Base-by-base conservation (phyloP, 2,329 filamentous ascomycete species). In the Aspergillus ibericus region DNA sequence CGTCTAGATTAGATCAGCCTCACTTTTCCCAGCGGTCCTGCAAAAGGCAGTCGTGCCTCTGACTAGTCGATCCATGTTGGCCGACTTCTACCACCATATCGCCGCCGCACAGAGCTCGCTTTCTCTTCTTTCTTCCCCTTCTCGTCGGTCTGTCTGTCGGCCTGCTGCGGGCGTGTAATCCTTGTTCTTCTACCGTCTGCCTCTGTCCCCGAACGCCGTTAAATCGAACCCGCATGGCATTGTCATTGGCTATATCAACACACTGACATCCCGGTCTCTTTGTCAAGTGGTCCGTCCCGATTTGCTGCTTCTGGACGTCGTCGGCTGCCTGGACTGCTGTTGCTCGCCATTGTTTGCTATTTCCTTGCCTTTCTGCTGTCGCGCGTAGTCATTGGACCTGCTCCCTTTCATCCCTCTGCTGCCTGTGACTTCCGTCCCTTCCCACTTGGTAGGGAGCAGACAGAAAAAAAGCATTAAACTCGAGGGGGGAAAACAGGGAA, bases 31-130 rank as follows among this genome's bases (percentile, higher is more conserved):
- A 32, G 36, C 40, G 51, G 36, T 25, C 51, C 51, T 53, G 51
- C 51, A 53, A 53, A 53, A 53, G 51, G 51, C 51, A 32, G 36
- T 64, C 66, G 65, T 59, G 34, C 52, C 59, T 63, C 63, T 61
- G 55, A 48, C 44, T 48, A 48, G 44, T 48, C 44, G 16, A 58
- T 58, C 61, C 60, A 40, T 59, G 36, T 16, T 40, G 49, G 55
- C 59, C 34, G 22, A 15, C 52, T 59, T 47, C 48, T 47, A 27
- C 42, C 29, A 22, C 42, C 20, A 25, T 47, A 22, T 20, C 18
- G 20, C 42, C 22, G 20, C n/a, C n/a, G n/a, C n/a, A n/a, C 20
- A 25, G 15, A n/a, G 35, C 25, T 29, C 50, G 13, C 32, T 36
- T n/a, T 7, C 49, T 36, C 20, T 40, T 40, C n/a, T 32, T 34